Evolutionary conservation across 192 early-diverging fungal species (phyloP).

Genomic region (Mortierella antarctica): DNA sequence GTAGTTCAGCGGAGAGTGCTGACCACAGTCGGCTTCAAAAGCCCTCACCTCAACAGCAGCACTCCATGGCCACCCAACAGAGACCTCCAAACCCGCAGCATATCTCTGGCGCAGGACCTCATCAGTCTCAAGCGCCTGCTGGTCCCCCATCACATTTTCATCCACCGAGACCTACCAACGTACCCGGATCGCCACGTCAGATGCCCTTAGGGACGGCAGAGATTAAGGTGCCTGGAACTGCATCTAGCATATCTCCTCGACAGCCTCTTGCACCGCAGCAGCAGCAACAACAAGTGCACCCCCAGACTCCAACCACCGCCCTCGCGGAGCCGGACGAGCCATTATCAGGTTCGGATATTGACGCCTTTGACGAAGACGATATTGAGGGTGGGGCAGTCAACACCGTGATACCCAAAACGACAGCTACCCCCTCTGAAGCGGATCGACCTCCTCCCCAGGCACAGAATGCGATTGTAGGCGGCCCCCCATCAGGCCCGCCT

Average conservation of each 20-base stretch:
- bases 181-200: constrained; percentile 28
- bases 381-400: constrained; percentile 22
- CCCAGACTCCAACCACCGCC: not conserved
- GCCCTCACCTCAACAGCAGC: constrained; percentile 19
- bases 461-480: constrained; percentile 3
- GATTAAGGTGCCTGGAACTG: constrained; percentile 6
- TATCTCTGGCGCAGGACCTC: constrained; percentile 6
- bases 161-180: constrained; percentile 9
- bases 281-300: not conserved
- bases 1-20: not conserved
- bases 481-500: constrained; percentile 42
- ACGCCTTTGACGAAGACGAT: constrained; percentile 31
- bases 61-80: not conserved
- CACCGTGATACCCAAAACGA: not conserved
- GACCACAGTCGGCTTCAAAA: constrained; percentile 8
- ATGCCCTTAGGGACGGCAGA: constrained; percentile 16
- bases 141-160: constrained; percentile 4
- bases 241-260: not conserved
- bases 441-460: constrained; percentile 10
- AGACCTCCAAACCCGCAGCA: constrained; percentile 20
- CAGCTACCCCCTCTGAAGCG: not conserved
- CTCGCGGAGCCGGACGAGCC: constrained; percentile 35
- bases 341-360: constrained; percentile 14
- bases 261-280: constrained; percentile 4
- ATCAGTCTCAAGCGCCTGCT: constrained; percentile 8